Evolutionary conservation across 495 filamentous ascomycete genomes (phyloP).

Genomic region (Amniculicola lignicola): DNA sequence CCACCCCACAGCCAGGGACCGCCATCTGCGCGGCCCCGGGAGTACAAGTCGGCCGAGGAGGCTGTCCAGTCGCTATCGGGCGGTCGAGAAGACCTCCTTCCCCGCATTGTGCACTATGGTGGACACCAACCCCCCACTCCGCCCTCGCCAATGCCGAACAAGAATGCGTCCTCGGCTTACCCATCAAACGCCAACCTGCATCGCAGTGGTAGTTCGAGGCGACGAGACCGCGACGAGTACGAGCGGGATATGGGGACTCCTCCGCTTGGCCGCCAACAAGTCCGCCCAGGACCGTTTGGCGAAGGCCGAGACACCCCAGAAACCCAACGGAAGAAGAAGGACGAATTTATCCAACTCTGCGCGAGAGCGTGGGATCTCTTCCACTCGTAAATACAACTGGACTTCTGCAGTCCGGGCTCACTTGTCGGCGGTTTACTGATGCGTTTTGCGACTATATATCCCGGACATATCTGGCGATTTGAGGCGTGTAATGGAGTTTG

Average conservation of each 20-base stretch:
- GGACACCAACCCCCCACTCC: conserved; percentile 89
- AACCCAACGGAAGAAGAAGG: conserved; percentile 82
- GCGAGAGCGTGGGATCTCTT: conserved; percentile 93
- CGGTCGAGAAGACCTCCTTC: conserved; percentile 84
- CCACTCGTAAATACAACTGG: conserved; percentile 66
- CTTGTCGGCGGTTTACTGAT: conserved; percentile 2
- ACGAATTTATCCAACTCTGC: conserved; percentile 86
- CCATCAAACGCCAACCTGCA: conserved; percentile 38
- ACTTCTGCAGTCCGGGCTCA: too few relatives aligned
- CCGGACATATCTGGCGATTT: not conserved
- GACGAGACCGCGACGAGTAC: conserved; percentile 81
- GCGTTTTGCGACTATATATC: not conserved
- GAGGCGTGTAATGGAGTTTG: conserved; percentile 25
- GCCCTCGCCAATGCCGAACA: conserved; percentile 66
- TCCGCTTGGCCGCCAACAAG: conserved; percentile 55
- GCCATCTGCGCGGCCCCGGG: conserved; percentile 59
- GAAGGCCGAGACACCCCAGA: conserved; percentile 71
- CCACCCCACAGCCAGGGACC: conserved; percentile 46
- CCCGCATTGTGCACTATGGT: conserved; percentile 91
- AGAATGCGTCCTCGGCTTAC: conserved; percentile 19
- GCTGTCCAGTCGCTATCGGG: conserved; percentile 85
- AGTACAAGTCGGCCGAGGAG: conserved; percentile 95
- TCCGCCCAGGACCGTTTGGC: conserved; percentile 18
- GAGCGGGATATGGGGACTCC: conserved; percentile 78
- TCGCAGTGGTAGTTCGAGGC: conserved; percentile 54